phyloP scores from a whole-genome alignment of 1,284 basidiomycete species.

The Sparassis latifolia region DNA sequence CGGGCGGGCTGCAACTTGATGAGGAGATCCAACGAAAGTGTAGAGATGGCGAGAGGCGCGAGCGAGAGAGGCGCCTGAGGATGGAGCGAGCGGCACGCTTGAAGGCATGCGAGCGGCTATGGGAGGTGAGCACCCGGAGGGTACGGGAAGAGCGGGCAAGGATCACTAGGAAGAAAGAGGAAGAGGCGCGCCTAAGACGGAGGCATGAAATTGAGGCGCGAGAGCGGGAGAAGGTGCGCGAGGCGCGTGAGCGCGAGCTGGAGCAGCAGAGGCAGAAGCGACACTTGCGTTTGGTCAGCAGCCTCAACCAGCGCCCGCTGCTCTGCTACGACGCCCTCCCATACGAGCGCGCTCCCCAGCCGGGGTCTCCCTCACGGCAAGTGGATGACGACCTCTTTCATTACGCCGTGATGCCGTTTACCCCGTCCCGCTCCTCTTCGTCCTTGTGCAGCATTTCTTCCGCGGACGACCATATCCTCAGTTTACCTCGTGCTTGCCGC shows the following conservation, averaged over 20 bases:
- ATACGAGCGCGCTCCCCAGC: constrained; percentile 14
- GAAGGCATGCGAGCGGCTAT: constrained; percentile 40
- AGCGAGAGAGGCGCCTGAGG: constrained; percentile 33
- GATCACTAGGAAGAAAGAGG: constrained; percentile 32
- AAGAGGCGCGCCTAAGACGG: constrained; percentile 24
- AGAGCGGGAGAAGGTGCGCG: constrained; percentile 25
- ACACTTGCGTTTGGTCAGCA: constrained; percentile 17
- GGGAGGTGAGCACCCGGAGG: constrained; percentile 42
- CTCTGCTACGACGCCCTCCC: constrained; percentile 23
- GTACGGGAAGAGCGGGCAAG: constrained; percentile 36
- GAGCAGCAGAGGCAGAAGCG: constrained; percentile 9
- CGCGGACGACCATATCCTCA: constrained; percentile 15
- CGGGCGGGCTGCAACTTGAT: constrained; percentile 43
- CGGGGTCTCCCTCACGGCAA: constrained; percentile 9
- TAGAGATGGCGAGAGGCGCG: constrained; percentile 21
- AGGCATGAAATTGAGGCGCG: constrained; percentile 23
- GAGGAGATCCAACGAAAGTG: constrained; percentile 34
- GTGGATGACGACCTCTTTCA: constrained; percentile 14
- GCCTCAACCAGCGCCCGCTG: constrained; percentile 17
- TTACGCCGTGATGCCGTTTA: constrained; percentile 20
- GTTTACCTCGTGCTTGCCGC: constrained; percentile 15
- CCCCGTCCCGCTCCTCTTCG: constrained; percentile 12
- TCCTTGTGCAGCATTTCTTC: constrained; percentile 13
- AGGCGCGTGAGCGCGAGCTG: constrained; percentile 24
- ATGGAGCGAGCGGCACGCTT: constrained; percentile 36